Evolutionary conservation across 192 early-diverging fungal genomes (phyloP).

Genomic region (Coemansia nantahalensis): DNA sequence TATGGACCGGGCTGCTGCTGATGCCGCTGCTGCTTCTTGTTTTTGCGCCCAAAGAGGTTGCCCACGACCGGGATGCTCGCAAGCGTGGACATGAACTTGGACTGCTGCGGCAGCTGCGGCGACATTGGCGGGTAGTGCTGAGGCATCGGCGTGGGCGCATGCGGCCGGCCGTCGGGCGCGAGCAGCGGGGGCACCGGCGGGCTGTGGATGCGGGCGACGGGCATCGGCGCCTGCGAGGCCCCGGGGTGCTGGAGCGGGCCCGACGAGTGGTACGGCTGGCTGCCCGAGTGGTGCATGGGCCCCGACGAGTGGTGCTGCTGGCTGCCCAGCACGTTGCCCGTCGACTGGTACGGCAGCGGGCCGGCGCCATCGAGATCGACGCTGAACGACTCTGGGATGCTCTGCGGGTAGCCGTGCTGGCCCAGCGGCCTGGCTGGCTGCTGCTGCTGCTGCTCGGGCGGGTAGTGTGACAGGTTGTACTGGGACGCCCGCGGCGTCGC

Average conservation of each 20-base stretch:
- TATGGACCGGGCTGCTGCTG: slow-evolving; percentile 4
- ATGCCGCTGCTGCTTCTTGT: slow-evolving; percentile 12
- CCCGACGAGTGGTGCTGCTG: slow-evolving; percentile 19
- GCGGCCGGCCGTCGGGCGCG: slow-evolving; percentile 2
- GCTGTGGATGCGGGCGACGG: neutral
- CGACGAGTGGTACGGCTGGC: neutral
- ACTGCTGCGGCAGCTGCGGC: neutral
- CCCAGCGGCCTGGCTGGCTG: slow-evolving; percentile 7
- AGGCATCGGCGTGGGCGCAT: neutral
- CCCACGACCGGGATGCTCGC: slow-evolving; percentile 42
- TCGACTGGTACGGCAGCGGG: slow-evolving; percentile 19
- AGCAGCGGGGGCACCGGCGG: neutral
- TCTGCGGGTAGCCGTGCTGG: slow-evolving; percentile 6
- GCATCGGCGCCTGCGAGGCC: neutral
- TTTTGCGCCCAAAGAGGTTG: slow-evolving; percentile 26
- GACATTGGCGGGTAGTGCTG: no score
- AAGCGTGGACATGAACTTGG: slow-evolving; percentile 43
- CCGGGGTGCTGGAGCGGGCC: neutral
- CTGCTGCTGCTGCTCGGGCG: slow-evolving; percentile 3
- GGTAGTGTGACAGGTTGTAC: neutral
- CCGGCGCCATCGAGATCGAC: slow-evolving; percentile 21
- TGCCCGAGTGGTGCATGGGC: neutral
- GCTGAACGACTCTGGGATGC: slow-evolving; percentile 3
- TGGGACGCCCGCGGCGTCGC: neutral
- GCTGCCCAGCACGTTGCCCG: slow-evolving; percentile 1